These are phyloP conservation scores for Ceratobasidium papillatum DNA, from an alignment of 1,284 basidiomycete species.

Conservation along the genomic window DNA sequence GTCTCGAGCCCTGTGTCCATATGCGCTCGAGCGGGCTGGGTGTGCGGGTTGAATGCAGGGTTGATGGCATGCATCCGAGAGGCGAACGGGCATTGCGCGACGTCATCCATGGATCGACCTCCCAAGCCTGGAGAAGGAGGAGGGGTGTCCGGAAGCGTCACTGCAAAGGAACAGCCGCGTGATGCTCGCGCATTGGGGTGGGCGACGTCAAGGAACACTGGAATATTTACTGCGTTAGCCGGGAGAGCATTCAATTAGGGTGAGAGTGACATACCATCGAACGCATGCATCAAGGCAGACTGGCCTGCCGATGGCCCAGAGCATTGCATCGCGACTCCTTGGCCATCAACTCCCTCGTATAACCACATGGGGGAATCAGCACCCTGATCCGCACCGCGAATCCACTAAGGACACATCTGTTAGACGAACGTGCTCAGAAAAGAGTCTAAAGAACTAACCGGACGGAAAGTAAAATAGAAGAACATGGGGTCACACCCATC, in stretches of 20 bases:
- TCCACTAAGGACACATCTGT: constrained; percentile 43
- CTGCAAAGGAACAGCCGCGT: constrained; percentile 34
- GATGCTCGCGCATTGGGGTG: constrained; percentile 32
- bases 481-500: constrained; percentile 58
- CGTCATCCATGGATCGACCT: constrained; percentile 1
- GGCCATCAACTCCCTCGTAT: constrained; percentile 54
- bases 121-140: constrained; percentile 31
- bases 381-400: constrained; percentile 34
- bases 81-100: constrained; percentile 32
- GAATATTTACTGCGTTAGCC: neutral
- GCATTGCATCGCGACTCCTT: constrained; percentile 47
- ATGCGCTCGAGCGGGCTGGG: neutral
- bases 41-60: constrained; percentile 35
- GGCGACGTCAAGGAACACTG: constrained; percentile 34
- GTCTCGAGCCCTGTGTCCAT: constrained; percentile 25
- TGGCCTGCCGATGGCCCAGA: constrained; percentile 62
- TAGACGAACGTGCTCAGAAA: constrained; percentile 48
- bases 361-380: constrained; percentile 51
- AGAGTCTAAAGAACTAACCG: constrained; percentile 60
- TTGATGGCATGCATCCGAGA: constrained; percentile 18
- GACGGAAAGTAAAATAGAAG: constrained; percentile 64
- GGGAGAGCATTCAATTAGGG: neutral
- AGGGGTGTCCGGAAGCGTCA: constrained; percentile 12
- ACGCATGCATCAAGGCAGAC: constrained; percentile 61
- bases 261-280: constrained; percentile 52